Base-by-base conservation (phyloP, 352 stramenopile genomes). In the Phytophthora sansomeana region DNA sequence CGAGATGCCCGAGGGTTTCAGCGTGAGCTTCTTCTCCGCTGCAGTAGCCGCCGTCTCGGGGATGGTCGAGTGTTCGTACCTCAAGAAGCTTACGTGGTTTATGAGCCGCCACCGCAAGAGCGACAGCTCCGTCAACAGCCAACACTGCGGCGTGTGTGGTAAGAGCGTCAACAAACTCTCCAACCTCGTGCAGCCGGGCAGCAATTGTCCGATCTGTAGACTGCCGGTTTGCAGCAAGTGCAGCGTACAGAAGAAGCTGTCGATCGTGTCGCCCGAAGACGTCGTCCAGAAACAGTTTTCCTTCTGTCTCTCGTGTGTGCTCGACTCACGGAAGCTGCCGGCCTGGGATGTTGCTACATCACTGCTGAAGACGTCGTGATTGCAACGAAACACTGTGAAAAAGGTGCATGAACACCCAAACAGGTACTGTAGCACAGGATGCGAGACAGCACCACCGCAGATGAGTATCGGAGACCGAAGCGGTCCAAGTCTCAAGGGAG, bases 71-170 rank as follows among this genome's bases (percentile, higher is more conserved):
- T 87, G 74, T 58, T 71, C 74, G 2, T 72, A 87, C 46, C 72
- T 85, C 57, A 90, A 90, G 66, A 90, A 90, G 44, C 67, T 90
- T 11, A 74, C 63, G 47, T 87, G 78, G 78, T 67, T 85, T 36
- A 83, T 87, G 69, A 66, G 63, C 11, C 58, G 36, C 9, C 69
- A 43, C 13, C 61, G 56, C 19, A 57, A 70, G 8, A 59, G 49
- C 58, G 51, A 78, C 0, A 13, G 11, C 6, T 33, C 39, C n/a
- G 29, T 17, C 11, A 46, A 58, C 6, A 58, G n/a, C 24, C 17
- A 43, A 10, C 63, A 75, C 59, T 80, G 72, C 57, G 62, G 58
- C 16, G 58, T 69, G 8, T 80, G 72, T 51, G 58, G 63, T 11
- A 74, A 77, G 55, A 46, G 55, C 17, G 53, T 75, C 17, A 69